Evolutionary conservation across 768 basidiomycete genomes (phyloP).

Genomic region (Boletus rubroflammeus): DNA sequence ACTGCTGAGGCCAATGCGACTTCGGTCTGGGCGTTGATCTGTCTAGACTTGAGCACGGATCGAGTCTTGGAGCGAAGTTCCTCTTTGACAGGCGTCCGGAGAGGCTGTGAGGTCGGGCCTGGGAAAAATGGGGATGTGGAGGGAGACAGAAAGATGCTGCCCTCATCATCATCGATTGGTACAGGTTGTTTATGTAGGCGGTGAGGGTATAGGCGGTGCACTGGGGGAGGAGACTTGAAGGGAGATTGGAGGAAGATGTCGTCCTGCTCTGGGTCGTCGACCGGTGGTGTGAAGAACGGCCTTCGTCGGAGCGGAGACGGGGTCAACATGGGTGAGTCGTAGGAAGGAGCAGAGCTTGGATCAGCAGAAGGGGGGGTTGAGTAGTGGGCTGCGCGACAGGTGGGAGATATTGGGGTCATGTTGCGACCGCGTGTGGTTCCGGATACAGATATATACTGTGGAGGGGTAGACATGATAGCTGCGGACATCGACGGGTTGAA

Average conservation of each 20-base stretch:
- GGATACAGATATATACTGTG: slow-evolving; percentile 36
- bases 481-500: slow-evolving; percentile 20
- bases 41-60: slow-evolving; percentile 37
- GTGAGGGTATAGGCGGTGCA: slow-evolving; percentile 41
- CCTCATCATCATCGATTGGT: slow-evolving; percentile 52
- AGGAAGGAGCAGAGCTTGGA: slow-evolving; percentile 29
- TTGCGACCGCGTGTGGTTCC: slow-evolving; percentile 30
- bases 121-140: slow-evolving; percentile 43
- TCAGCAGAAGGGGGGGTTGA: slow-evolving; percentile 34
- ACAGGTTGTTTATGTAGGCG: slow-evolving; percentile 35
- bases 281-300: slow-evolving; percentile 36
- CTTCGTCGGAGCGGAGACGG: slow-evolving; percentile 58
- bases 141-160: slow-evolving; percentile 54
- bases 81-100: slow-evolving; percentile 61
- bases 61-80: slow-evolving; percentile 38
- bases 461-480: slow-evolving; percentile 30
- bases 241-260: slow-evolving; percentile 55
- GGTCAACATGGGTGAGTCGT: slow-evolving; percentile 58
- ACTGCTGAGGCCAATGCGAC: slow-evolving; percentile 8
- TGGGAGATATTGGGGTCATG: slow-evolving; percentile 32
- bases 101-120: slow-evolving; percentile 43
- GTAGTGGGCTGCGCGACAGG: slow-evolving; percentile 30
- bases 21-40: slow-evolving; percentile 23
- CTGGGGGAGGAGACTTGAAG: slow-evolving; percentile 44
- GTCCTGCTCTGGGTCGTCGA: slow-evolving; percentile 36